Base-by-base conservation (phyloP, 2,329 filamentous ascomycete species). In the Colletotrichum costaricense region DNA sequence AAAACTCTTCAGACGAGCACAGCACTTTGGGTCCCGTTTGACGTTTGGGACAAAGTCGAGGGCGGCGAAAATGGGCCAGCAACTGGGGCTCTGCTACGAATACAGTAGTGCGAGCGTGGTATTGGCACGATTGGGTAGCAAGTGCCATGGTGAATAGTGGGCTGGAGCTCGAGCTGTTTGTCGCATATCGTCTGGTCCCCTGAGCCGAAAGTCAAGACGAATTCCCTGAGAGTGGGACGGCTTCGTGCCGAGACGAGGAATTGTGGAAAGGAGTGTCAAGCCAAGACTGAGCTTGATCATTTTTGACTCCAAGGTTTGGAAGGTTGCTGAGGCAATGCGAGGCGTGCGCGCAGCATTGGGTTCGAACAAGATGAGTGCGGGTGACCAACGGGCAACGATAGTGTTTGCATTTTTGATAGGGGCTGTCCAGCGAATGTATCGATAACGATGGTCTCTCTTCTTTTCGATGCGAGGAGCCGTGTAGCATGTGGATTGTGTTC, bases 151-250 rank as follows among this genome's bases (percentile, higher is more conserved):
- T 49, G 19, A 49, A 22, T 33, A 35, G 33, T 68, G 59, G 26
- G 12, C 33, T 28, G 22, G 22, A 71, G 67, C 56, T 62, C 56
- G 62, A 71, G 56, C 60, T 66, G 55, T 73, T 66, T 73, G 71
- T 71, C 62, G 71, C 71, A 71, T 26, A 62, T 66, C 71, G 24
- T 73, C 71, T 46, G 56, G 62, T 73, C 19, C 46, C 42, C 26
- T 71, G 46, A 73, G 62, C 60, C 56, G 71, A 73, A 73, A 30
- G 16, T 66, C 67, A 71, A 49, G 71, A 73, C 62, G 71, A 69
- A 60, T 35, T 70, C 57, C 64, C 64, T 69, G 64, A 59, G 58
- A 68, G 69, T 72, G 69, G 69, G 59, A 68, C 69, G 65, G 63
- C 63, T 49, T 57, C 69, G 58, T 72, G 65, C 58, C 65, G 58